Evolutionary conservation across 495 filamentous ascomycete species (phyloP).

Genomic region (Pyrenula massariospora): DNA sequence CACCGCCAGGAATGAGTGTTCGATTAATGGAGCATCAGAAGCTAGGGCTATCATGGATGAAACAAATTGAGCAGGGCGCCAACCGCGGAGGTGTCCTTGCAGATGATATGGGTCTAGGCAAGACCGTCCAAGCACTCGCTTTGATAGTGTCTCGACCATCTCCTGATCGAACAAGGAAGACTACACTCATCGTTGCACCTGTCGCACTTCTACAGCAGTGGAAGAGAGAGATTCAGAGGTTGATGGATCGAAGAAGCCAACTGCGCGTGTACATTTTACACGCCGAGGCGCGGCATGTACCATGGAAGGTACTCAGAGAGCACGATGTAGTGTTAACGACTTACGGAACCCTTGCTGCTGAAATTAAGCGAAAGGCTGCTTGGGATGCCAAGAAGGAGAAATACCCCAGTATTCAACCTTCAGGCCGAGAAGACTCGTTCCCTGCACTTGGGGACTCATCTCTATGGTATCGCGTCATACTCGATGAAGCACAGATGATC

Average conservation of each 20-base stretch:
- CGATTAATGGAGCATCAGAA: slow-evolving; percentile 75
- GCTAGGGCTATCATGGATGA: slow-evolving; percentile 73
- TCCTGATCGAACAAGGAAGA: slow-evolving; percentile 50
- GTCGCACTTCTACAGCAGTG: slow-evolving; percentile 84
- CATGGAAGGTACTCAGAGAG: slow-evolving; percentile 48
- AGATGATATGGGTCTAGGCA: slow-evolving; percentile 93
- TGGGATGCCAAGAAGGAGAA: slow-evolving; percentile 23
- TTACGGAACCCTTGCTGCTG: slow-evolving; percentile 65
- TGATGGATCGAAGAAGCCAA: slow-evolving; percentile 48
- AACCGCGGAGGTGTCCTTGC: slow-evolving; percentile 80
- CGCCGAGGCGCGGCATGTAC: slow-evolving; percentile 35
- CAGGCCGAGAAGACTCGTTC: slow-evolving; percentile 19
- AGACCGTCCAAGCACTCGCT: slow-evolving; percentile 82
- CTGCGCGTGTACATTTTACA: slow-evolving; percentile 63
- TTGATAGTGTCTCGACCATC: slow-evolving; percentile 68
- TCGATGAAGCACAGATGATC: slow-evolving; percentile 91
- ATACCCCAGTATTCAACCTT: slow-evolving; percentile 16
- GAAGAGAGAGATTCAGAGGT: slow-evolving; percentile 70
- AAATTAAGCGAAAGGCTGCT: slow-evolving; percentile 46
- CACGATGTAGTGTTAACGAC: slow-evolving; percentile 87
- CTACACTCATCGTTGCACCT: slow-evolving; percentile 79
- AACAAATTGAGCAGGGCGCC: slow-evolving; percentile 61
- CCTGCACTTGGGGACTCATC: slow-evolving; percentile 52
- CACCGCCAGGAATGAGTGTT: slow-evolving; percentile 58
- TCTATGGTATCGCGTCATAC: slow-evolving; percentile 73